These are phyloP conservation scores for Mortierella sp. DNA, from an alignment of 371 early-diverging fungal species.

Conservation along the genomic window DNA sequence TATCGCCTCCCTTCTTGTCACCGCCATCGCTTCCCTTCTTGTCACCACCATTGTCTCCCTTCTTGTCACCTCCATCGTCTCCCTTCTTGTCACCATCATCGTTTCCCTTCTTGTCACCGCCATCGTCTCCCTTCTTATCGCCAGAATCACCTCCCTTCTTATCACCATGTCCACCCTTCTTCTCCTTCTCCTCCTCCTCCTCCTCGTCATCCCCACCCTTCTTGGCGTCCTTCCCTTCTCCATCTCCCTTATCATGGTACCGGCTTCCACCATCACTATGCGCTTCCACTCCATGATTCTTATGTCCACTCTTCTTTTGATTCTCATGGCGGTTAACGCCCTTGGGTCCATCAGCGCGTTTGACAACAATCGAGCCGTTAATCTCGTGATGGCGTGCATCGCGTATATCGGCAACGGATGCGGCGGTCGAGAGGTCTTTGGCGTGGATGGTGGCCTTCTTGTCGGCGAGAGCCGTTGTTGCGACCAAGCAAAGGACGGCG, in stretches of 20 bases:
- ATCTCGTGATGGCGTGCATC: constrained; percentile 6
- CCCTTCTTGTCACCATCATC: not conserved
- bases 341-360: not conserved
- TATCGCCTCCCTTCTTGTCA: not conserved
- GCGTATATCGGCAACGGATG: not conserved
- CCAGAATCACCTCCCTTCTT: not conserved
- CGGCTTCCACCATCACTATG: not conserved
- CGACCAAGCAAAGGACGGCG: constrained; percentile 32
- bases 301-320: not conserved
- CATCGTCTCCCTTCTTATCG: not conserved
- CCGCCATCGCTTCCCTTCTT: constrained; percentile 1
- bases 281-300: constrained; percentile 2
- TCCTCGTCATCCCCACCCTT: constrained; percentile 5
- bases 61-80: not conserved
- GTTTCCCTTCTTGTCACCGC: not conserved
- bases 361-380: not conserved
- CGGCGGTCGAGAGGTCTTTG: not conserved
- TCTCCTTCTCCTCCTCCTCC: constrained; percentile 12
- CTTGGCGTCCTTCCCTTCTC: not conserved
- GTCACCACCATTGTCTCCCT: constrained; percentile 6
- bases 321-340: constrained; percentile 11
- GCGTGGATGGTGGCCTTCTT: not conserved
- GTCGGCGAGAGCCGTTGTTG: constrained; percentile 21
- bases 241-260: not conserved
- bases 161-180: not conserved